phyloP scores from a whole-genome alignment of 2,329 filamentous ascomycete species.

The Aspergillus sp. region DNA sequence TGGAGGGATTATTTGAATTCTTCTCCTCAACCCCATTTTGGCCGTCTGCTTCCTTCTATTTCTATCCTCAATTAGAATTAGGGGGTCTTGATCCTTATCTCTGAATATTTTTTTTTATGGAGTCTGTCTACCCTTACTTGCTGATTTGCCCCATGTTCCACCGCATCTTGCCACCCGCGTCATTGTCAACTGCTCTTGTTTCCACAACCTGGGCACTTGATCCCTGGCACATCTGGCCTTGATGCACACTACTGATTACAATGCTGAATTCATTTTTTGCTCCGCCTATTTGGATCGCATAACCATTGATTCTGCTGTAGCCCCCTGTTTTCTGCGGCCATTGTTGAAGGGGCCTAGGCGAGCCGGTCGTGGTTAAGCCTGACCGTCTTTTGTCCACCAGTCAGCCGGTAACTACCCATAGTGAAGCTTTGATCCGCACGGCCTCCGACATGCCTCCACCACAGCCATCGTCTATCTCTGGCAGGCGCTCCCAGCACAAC shows the following conservation, averaged over 20 bases:
- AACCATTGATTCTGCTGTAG: not conserved
- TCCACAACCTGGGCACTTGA: not conserved
- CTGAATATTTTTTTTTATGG: no score
- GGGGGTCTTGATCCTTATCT: no score
- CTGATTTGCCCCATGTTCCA: slow-evolving; percentile 11
- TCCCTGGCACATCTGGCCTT: not conserved
- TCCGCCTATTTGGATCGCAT: not conserved
- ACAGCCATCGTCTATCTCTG: not conserved
- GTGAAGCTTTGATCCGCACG: not conserved
- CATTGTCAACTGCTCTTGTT: slow-evolving; percentile 5
- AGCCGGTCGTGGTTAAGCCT: not conserved
- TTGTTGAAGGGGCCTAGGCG: not conserved
- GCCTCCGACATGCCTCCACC: not conserved
- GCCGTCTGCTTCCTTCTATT: not conserved
- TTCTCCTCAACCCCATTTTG: not conserved
- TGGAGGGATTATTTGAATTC: not conserved
- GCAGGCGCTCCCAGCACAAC: not conserved
- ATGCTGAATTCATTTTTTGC: not conserved
- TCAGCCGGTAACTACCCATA: no score
- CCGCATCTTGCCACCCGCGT: slow-evolving; percentile 9
- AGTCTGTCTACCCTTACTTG: not conserved
- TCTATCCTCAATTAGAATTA: not conserved
- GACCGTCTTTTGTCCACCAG: no score
- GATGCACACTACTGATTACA: not conserved
- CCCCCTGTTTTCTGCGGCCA: not conserved